Base-by-base conservation (phyloP, 371 early-diverging fungal species). In the Mucor plumbeus region DNA sequence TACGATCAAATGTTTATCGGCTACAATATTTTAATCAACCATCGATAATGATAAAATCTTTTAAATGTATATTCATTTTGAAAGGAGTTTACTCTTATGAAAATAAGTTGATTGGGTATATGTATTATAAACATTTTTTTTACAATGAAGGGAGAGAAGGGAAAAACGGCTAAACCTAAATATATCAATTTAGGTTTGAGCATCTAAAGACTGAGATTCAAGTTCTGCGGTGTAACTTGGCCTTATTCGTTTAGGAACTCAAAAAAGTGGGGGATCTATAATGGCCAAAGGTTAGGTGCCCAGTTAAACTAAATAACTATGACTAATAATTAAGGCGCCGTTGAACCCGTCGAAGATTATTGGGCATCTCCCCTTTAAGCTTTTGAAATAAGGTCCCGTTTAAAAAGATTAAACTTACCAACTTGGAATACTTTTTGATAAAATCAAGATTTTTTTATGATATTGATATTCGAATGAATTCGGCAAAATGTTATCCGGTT, bases 211-310 rank as follows among this genome's bases (percentile, higher is more conserved):
- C 44, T 60, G 60, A 44, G 60, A 14, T 14, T 15, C 8, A 39
- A 60, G 17, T 26, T 41, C 41, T 59, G 21, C 15, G 21, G 59
- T 60, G 60, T 60, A 33, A 60, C 60, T 60, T 40, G 19, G 39
- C 33, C 44, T 41, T 60, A 60, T 60, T 60, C 44, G 41, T 60
- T 60, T 60, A 60, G 60, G 60, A 60, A 60, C 21, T n/a, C 15
- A 26, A 59, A 40, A 19, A 36, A 39, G 36, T 21, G 15, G 40
- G 40, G 19, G 36, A 59, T 26, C 36, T 19, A 26, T 4, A 15
- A 48, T 21, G 43, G 59, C 43, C 41, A 59, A 59, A 43, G 40
- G n/a, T 26, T 33, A 13, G 43, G 41, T 26, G 7, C 8, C 5
- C 33, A 7, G 19, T 0, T 59, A 9, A 41, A 9, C 43, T 7